These are phyloP conservation scores for Phytophthora tentaculata DNA, from an alignment of 352 stramenopile genomes.

Conservation along the genomic window DNA sequence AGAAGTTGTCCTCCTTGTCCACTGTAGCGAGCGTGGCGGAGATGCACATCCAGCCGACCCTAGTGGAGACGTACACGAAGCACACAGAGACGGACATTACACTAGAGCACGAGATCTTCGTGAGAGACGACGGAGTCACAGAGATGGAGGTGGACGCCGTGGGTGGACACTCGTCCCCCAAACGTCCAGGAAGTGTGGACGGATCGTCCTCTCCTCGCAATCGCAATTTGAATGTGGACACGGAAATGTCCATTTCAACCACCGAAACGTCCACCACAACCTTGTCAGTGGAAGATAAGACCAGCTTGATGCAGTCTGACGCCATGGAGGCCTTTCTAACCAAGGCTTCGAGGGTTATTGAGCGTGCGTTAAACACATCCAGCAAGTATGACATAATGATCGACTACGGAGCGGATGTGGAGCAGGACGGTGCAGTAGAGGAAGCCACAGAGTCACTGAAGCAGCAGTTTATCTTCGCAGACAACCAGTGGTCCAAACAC, in stretches of 20 bases:
- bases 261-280: constrained; percentile 26
- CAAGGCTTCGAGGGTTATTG: constrained; percentile 81
- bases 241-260: constrained; percentile 36
- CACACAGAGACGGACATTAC: constrained; percentile 86
- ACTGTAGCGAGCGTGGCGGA: constrained; percentile 78
- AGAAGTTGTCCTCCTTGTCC: constrained; percentile 80
- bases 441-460: constrained; percentile 75
- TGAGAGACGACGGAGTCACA: constrained; percentile 43
- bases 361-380: constrained; percentile 77
- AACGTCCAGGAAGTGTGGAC: constrained; percentile 39
- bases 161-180: constrained; percentile 33
- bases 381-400: constrained; percentile 88
- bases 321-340: constrained; percentile 79
- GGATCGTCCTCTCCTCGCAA: constrained; percentile 46
- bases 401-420: constrained; percentile 80
- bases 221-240: constrained; percentile 57
- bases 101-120: constrained; percentile 76
- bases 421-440: constrained; percentile 60
- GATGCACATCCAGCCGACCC: constrained; percentile 80
- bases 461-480: constrained; percentile 70
- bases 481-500: constrained; percentile 84
- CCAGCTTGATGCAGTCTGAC: constrained; percentile 73
- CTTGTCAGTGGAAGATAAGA: constrained; percentile 67
- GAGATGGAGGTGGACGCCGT: constrained; percentile 57
- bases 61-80: constrained; percentile 88